Evolutionary conservation across 2,329 filamentous ascomycete species (phyloP), one percentile per base, ranked within the genome.

Genomic region (Sphaerulina vaccinii): DNA sequence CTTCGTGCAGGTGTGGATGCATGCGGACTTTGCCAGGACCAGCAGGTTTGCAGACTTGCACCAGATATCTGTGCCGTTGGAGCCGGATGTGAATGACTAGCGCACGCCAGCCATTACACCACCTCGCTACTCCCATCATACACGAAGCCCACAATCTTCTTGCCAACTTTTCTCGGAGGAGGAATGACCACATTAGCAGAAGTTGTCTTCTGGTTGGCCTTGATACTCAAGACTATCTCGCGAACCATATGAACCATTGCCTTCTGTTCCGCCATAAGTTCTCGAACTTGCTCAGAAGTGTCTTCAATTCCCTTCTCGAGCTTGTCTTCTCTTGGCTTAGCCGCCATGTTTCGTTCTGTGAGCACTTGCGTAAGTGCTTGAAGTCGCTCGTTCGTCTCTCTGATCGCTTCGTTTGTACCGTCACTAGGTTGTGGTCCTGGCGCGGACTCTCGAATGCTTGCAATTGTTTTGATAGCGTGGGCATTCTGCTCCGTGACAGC

Each of bases 71-170:
- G n/a, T n/a, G n/a, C n/a, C n/a, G n/a, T n/a, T n/a, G n/a, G n/a
- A n/a, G n/a, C n/a, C n/a, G n/a, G n/a, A n/a, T n/a, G n/a, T n/a
- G n/a, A n/a, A n/a, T n/a, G n/a, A n/a, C n/a, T n/a, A n/a, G n/a
- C n/a, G n/a, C n/a, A n/a, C n/a, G n/a, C n/a, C n/a, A n/a, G n/a
- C n/a, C n/a, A n/a, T n/a, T n/a, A n/a, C n/a, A n/a, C n/a, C n/a
- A n/a, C n/a, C n/a, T n/a, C n/a, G n/a, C n/a, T n/a, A 48, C 60
- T 63, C n/a, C 48, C 60, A 59, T 67, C 65, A 55, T 67, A 67
- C 5, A 67, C 65, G 44, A 63, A 66, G 8, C 63, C 63, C 15
- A 65, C 62, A 35, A 67, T 52, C 51, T 64, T 66, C 41, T 59
- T 59, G 7, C 63, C 62, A 3, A 65, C 56, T 51, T 67, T 67